Evolutionary conservation across 164 flowering plant species (phyloP).

Genomic region (Dillenia turbinata): DNA sequence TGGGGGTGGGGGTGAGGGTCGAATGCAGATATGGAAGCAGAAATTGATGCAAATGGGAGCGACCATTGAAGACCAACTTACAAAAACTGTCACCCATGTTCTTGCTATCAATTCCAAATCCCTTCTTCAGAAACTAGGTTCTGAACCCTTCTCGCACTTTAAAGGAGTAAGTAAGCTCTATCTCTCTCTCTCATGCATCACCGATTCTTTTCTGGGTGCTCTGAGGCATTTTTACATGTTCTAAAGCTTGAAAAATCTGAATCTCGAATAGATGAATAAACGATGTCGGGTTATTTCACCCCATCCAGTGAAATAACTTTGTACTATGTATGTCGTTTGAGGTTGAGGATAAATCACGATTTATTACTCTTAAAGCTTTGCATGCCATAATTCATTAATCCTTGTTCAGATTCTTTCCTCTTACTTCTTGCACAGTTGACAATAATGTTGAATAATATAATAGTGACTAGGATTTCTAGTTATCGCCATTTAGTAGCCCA

Average conservation of each 20-base stretch:
- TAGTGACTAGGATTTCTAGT: no score
- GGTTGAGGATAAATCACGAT: no score
- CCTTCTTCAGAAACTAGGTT: conserved; percentile 38
- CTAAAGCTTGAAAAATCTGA: not conserved
- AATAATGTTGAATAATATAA: no score
- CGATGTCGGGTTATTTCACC: not conserved
- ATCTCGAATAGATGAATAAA: not conserved
- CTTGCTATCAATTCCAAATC: conserved; percentile 45
- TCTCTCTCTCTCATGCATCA: not conserved
- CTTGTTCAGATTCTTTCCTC: no score
- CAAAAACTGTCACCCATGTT: conserved; percentile 65
- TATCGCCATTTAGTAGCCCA: no score
- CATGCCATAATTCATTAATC: no score
- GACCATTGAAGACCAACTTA: conserved; percentile 43
- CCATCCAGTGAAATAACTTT: not conserved
- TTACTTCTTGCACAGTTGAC: no score
- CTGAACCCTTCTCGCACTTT: conserved; percentile 35
- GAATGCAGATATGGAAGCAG: conserved; percentile 84
- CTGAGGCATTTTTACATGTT: not conserved
- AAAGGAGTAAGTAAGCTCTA: conserved; percentile 49
- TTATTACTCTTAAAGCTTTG: no score
- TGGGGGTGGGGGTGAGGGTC: no score
- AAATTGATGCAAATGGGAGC: conserved; percentile 86
- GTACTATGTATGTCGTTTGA: not conserved
- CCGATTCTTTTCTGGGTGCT: not conserved